Evolutionary conservation across 1,284 basidiomycete species (phyloP).

Genomic region (Neolentinus lepideus): DNA sequence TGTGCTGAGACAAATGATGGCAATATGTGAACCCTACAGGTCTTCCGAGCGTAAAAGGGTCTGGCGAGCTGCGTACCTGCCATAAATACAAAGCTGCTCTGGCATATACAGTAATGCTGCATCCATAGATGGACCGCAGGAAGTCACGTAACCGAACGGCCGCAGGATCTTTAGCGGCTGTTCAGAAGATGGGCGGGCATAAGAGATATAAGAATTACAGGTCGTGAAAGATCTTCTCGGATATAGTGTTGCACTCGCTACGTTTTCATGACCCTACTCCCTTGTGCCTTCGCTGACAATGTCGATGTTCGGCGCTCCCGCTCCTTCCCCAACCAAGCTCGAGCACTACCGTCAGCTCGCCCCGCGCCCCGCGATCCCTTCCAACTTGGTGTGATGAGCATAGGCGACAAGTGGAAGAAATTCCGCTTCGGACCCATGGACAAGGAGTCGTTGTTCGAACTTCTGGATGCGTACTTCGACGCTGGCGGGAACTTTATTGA

Average conservation of each 20-base stretch:
- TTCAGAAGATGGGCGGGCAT: neutral
- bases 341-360: constrained; percentile 16
- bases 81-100: no score
- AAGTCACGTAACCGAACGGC: neutral
- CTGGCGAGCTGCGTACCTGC: no score
- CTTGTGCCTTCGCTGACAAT: neutral
- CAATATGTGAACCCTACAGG: no score
- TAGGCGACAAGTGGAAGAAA: constrained; percentile 30
- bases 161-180: neutral
- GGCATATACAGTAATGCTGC: no score
- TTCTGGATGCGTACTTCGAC: constrained; percentile 18
- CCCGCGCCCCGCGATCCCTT: constrained; percentile 22
- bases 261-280: neutral
- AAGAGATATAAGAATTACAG: no score
- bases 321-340: constrained; percentile 12
- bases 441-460: constrained; percentile 18
- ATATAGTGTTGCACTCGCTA: neutral
- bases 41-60: no score
- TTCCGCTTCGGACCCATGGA: constrained; percentile 14
- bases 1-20: no score
- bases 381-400: constrained; percentile 34
- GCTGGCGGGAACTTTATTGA: constrained; percentile 16
- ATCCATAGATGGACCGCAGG: no score
- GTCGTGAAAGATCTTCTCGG: neutral
- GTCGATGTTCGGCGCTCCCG: constrained; percentile 12